Conservation (phyloP, 192 early-diverging fungal genomes). For the Spizellomyces sp. region DNA sequence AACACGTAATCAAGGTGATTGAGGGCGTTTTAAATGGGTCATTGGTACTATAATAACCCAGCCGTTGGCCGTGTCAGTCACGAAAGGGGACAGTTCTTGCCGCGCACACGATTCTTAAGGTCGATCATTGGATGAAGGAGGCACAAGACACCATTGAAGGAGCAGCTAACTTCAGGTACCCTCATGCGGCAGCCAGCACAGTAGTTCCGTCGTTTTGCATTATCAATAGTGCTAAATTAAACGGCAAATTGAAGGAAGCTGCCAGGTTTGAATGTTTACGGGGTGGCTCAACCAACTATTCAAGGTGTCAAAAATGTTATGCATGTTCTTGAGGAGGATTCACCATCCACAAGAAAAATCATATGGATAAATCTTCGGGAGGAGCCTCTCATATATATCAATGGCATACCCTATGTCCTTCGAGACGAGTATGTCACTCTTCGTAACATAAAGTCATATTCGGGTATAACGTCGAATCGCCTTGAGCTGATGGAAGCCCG, state of each 20-base stretch:
- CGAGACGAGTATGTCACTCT: slow-evolving; percentile 60
- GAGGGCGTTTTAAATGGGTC: too few species aligned
- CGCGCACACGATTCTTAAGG: slow-evolving; percentile 61
- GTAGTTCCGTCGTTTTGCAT: too few species aligned
- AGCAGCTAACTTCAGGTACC: slow-evolving; percentile 55
- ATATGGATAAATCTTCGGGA: slow-evolving; percentile 72
- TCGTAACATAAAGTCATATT: slow-evolving; percentile 62
- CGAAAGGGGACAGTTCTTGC: slow-evolving; percentile 58
- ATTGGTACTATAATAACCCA: too few species aligned
- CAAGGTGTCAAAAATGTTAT: slow-evolving; percentile 57
- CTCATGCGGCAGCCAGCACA: neutral
- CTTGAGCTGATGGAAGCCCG: slow-evolving; percentile 57
- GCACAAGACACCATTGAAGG: slow-evolving; percentile 45
- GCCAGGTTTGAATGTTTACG: slow-evolving; percentile 44
- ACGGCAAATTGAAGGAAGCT: slow-evolving; percentile 24
- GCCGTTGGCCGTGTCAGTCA: slow-evolving; percentile 21
- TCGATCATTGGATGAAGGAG: slow-evolving; percentile 55
- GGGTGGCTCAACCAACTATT: slow-evolving; percentile 63
- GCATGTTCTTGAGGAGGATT: slow-evolving; percentile 20
- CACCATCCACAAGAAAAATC: slow-evolving; percentile 21
- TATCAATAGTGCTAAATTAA: neutral
- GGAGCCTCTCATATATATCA: slow-evolving; percentile 69
- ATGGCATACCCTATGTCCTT: slow-evolving; percentile 66
- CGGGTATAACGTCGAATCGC: slow-evolving; percentile 54
- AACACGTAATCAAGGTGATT: slow-evolving; percentile 56